Conservation (phyloP, 148 eudicot species). For the Chenopodium suecicum region DNA sequence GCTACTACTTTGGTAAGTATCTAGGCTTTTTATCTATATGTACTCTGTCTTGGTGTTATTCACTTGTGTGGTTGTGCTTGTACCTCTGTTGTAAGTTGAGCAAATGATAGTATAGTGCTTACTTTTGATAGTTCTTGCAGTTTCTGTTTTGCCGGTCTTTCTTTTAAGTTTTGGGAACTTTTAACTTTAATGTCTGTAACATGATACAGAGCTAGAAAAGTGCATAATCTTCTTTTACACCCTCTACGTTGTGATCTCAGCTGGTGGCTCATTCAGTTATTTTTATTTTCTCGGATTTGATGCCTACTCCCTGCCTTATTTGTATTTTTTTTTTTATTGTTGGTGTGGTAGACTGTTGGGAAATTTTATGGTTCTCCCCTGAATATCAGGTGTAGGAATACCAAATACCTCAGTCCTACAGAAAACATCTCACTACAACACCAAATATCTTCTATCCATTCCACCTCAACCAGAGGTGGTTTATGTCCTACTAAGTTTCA, state of each 20-base stretch:
- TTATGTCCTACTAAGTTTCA: not conserved
- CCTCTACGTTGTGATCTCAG: not conserved
- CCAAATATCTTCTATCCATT: too few species aligned
- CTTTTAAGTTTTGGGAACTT: not conserved
- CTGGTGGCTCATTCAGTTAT: not conserved
- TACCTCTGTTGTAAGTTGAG: not conserved
- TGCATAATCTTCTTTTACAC: not conserved
- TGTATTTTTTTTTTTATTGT: not conserved
- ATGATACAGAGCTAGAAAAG: not conserved
- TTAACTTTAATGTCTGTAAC: not conserved
- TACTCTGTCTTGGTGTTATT: not conserved
- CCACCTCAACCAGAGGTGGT: too few species aligned
- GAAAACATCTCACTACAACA: not conserved
- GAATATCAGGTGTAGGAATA: not conserved
- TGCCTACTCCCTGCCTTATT: not conserved
- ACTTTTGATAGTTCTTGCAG: not conserved
- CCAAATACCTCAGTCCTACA: not conserved
- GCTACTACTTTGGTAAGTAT: conserved; percentile 85
- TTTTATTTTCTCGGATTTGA: not conserved
- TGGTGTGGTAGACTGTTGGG: not conserved
- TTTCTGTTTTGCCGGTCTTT: not conserved
- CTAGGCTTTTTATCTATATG: not conserved
- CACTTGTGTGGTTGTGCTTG: not conserved
- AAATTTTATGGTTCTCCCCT: not conserved
- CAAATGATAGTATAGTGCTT: not conserved